phyloP scores from a whole-genome alignment of 2,329 filamentous ascomycete species.

The Zymoseptoria brevis region DNA sequence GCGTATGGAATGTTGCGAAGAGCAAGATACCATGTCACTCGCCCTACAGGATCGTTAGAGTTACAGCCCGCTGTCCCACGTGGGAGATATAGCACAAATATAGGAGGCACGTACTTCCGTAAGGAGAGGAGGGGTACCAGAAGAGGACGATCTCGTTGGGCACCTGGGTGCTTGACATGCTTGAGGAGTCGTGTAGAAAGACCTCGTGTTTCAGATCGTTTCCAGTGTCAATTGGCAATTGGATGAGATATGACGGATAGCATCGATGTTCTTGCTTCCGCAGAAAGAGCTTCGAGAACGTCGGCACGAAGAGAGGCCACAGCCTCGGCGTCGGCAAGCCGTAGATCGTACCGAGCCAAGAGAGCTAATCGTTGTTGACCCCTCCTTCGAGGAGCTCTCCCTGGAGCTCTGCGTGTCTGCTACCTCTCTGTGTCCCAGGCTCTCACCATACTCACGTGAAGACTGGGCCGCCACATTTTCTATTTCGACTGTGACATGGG shows the following conservation, averaged over 20 bases:
- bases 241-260: neutral
- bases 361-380: neutral
- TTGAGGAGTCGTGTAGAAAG: neutral
- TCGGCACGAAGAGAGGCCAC: neutral
- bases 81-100: neutral
- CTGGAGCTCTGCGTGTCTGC: too few relatives aligned
- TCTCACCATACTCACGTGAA: too few relatives aligned
- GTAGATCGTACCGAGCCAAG: neutral
- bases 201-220: neutral
- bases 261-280: neutral
- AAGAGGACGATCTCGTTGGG: neutral
- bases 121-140: neutral
- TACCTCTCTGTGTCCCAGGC: too few relatives aligned
- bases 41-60: slow-evolving; percentile 30
- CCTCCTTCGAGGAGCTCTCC: too few relatives aligned
- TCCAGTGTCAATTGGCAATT: neutral
- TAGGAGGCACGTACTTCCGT: neutral
- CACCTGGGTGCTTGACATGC: neutral
- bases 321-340: neutral
- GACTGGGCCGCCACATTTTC: too few relatives aligned
- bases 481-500: too few relatives aligned
- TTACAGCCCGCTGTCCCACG: neutral
- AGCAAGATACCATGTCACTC: slow-evolving; percentile 59
- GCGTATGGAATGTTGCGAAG: slow-evolving; percentile 58
- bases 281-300: neutral